These are phyloP conservation scores for Macroventuria anomochaeta DNA, from an alignment of 2,329 filamentous ascomycete species.

Conservation along the genomic window DNA sequence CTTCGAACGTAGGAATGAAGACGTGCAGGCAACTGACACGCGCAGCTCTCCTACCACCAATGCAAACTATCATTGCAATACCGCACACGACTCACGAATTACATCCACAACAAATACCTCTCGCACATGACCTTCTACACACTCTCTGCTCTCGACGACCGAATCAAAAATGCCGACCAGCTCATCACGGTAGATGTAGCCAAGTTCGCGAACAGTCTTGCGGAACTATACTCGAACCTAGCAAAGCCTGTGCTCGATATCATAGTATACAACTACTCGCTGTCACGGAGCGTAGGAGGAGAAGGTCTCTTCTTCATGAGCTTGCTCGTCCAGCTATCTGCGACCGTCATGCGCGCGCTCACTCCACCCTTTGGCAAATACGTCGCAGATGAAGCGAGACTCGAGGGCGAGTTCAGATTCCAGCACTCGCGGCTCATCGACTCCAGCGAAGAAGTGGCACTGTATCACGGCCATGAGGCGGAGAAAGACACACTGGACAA, in stretches of 20 bases:
- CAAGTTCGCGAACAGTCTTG: conserved; percentile 93
- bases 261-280: conserved; percentile 93
- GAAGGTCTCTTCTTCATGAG: conserved; percentile 97
- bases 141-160: conserved; percentile 90
- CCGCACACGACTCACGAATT: conserved; percentile 87
- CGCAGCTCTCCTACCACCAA: conserved; percentile 91
- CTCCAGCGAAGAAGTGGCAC: conserved; percentile 91
- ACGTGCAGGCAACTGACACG: conserved; percentile 23
- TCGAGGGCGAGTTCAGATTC: conserved; percentile 96
- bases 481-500: conserved; percentile 98
- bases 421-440: conserved; percentile 95
- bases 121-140: conserved; percentile 99
- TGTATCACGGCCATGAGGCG: conserved; percentile 89
- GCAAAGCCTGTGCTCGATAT: conserved; percentile 95
- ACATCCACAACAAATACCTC: conserved; percentile 94
- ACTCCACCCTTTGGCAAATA: conserved; percentile 98
- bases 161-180: conserved; percentile 98
- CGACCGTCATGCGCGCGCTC: conserved; percentile 88
- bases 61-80: conserved; percentile 93
- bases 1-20: background rate
- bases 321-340: conserved; percentile 88
- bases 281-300: conserved; percentile 93
- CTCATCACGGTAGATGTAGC: conserved; percentile 96
- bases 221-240: conserved; percentile 93
- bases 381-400: conserved; percentile 90